Evolutionary conservation across 306 rosid species (phyloP).

Genomic region (Rosa persica): DNA sequence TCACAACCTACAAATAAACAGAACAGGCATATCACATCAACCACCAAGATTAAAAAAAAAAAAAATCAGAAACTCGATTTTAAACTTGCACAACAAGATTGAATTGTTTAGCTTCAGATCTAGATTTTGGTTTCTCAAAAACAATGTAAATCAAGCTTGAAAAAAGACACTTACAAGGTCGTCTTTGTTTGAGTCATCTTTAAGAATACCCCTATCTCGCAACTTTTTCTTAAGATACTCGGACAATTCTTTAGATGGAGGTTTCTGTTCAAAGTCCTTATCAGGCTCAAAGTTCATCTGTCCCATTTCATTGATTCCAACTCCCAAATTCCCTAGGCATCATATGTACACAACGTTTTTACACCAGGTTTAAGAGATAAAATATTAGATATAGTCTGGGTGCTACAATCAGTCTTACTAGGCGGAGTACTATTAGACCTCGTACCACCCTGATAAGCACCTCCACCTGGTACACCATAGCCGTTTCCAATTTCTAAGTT

Average conservation of each 20-base stretch:
- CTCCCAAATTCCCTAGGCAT: slow-evolving; percentile 41
- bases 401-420: slow-evolving; percentile 21
- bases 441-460: slow-evolving; percentile 63
- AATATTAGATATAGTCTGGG: background rate
- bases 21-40: background rate
- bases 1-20: background rate
- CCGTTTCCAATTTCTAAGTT: slow-evolving; percentile 94
- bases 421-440: slow-evolving; percentile 27
- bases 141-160: background rate
- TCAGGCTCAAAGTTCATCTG: slow-evolving; percentile 37
- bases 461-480: slow-evolving; percentile 97
- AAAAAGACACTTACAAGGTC: slow-evolving; percentile 45
- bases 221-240: slow-evolving; percentile 87
- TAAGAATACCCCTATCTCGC: slow-evolving; percentile 87
- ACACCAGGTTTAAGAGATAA: slow-evolving; percentile 17
- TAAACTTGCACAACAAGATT: background rate
- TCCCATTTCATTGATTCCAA: slow-evolving; percentile 37
- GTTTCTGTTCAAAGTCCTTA: slow-evolving; percentile 40
- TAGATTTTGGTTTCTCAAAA: background rate
- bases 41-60: background rate
- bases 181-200: slow-evolving; percentile 40
- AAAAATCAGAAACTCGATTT: background rate
- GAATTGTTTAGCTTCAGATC: background rate
- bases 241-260: slow-evolving; percentile 66
- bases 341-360: slow-evolving; percentile 22